Percentiles rank a stretch among this genome's conserved stretches.
These are phyloP conservation scores for Cymbomonas tetramitiformis DNA, from an alignment of 139 green algal species.

Conservation along the genomic window DNA sequence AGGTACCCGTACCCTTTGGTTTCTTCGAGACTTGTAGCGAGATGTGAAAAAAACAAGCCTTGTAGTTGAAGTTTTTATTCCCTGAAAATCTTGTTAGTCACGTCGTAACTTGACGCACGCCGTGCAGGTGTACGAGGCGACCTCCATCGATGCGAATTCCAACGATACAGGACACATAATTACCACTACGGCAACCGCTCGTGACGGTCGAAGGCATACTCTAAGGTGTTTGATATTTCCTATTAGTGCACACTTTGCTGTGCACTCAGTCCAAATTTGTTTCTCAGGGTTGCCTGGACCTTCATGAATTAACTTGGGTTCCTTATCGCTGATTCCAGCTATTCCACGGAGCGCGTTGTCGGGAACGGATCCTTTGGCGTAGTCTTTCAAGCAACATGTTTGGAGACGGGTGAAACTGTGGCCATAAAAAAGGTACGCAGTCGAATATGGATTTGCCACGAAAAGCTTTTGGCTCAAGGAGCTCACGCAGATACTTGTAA, in stretches of 20 bases:
- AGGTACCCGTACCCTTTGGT: no score
- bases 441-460: no score
- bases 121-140: constrained; percentile 5
- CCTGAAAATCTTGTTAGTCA: no score
- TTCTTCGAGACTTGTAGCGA: no score
- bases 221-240: neutral
- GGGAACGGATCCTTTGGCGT: constrained; percentile 96
- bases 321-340: constrained; percentile 51
- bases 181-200: neutral
- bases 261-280: neutral
- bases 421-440: constrained; percentile 99
- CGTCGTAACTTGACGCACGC: no score
- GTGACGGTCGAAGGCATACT: neutral
- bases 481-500: no score
- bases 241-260: neutral
- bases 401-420: constrained; percentile 87
- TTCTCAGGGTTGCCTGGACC: neutral
- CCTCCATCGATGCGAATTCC: constrained; percentile 6
- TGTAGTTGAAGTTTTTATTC: no score
- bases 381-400: constrained; percentile 71
- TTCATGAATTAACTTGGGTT: neutral
- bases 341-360: constrained; percentile 76
- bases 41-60: no score
- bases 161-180: constrained; percentile 17
- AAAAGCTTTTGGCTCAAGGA: no score